Conservation (phyloP, 2,329 filamentous ascomycete genomes). For the Xylariomycetidae sp. region DNA sequence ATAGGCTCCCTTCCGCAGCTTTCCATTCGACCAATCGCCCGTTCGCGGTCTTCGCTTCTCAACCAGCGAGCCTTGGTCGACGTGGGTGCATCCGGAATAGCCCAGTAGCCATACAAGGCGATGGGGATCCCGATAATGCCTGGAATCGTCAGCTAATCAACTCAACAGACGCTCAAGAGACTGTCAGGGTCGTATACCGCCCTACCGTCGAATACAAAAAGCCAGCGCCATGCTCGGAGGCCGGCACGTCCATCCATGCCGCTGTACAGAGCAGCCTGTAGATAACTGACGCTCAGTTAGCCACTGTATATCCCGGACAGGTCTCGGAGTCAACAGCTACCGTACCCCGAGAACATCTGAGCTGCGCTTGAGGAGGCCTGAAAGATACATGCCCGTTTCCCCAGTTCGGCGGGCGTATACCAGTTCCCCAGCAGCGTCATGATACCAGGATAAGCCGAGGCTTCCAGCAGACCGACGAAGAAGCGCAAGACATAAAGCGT, state of each 20-base stretch:
- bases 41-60: slow-evolving; percentile 17
- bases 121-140: slow-evolving; percentile 26
- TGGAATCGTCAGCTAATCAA: neutral
- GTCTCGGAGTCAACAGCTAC: neutral
- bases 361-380: slow-evolving; percentile 45
- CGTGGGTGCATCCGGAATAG: slow-evolving; percentile 28
- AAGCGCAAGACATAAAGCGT: slow-evolving; percentile 38
- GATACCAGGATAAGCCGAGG: slow-evolving; percentile 33
- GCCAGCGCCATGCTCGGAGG: slow-evolving; percentile 47
- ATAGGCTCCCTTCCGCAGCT: slow-evolving; percentile 24
- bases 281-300: slow-evolving; percentile 18
- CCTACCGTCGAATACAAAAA: slow-evolving; percentile 34
- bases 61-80: slow-evolving; percentile 24
- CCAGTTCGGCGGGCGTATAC: slow-evolving; percentile 38
- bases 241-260: slow-evolving; percentile 43
- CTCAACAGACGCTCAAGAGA: too few species aligned
- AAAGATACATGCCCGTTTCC: slow-evolving; percentile 44
- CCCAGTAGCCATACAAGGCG: slow-evolving; percentile 26
- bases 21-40: slow-evolving; percentile 26
- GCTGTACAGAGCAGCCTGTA: slow-evolving; percentile 48
- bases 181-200: neutral
- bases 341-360: slow-evolving; percentile 48
- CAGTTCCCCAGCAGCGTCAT: slow-evolving; percentile 39
- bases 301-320: neutral
- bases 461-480: slow-evolving; percentile 36